phyloP scores from a whole-genome alignment of 495 filamentous ascomycete genomes.

The Penicillium riverlandense region DNA sequence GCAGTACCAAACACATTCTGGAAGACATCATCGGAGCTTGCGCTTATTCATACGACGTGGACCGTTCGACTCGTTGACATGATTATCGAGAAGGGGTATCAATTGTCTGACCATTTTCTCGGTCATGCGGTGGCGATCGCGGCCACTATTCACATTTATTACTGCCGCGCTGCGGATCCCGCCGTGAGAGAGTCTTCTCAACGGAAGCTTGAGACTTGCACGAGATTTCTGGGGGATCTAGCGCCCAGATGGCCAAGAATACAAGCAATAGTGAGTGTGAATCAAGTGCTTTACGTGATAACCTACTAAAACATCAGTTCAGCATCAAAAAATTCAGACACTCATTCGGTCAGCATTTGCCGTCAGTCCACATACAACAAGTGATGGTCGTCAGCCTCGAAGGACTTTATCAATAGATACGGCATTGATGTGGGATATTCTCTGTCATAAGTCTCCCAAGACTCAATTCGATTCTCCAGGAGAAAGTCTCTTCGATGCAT shows the following conservation, averaged over 20 bases:
- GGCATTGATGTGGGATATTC: conserved; percentile 39
- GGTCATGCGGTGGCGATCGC: conserved; percentile 32
- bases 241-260: conserved; percentile 25
- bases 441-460: conserved; percentile 23
- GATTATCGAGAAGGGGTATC: conserved; percentile 32
- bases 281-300: background rate
- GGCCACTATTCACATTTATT: conserved; percentile 35
- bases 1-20: conserved; percentile 39
- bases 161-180: conserved; percentile 33
- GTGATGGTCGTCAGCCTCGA: conserved; percentile 22
- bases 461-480: conserved; percentile 6
- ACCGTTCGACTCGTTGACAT: conserved; percentile 37
- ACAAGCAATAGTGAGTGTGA: conserved; percentile 20
- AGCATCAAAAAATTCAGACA: conserved; percentile 29
- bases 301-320: background rate
- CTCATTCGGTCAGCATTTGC: conserved; percentile 30
- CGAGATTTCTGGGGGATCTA: conserved; percentile 24
- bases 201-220: conserved; percentile 28
- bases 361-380: conserved; percentile 16
- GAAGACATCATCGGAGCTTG: conserved; percentile 35
- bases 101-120: conserved; percentile 34
- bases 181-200: conserved; percentile 31
- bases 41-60: conserved; percentile 37
- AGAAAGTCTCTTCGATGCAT: conserved; percentile 18
- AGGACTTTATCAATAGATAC: conserved; percentile 34